Conservation (phyloP, 345 rosid species). For the Eucalyptus caleyi region DNA sequence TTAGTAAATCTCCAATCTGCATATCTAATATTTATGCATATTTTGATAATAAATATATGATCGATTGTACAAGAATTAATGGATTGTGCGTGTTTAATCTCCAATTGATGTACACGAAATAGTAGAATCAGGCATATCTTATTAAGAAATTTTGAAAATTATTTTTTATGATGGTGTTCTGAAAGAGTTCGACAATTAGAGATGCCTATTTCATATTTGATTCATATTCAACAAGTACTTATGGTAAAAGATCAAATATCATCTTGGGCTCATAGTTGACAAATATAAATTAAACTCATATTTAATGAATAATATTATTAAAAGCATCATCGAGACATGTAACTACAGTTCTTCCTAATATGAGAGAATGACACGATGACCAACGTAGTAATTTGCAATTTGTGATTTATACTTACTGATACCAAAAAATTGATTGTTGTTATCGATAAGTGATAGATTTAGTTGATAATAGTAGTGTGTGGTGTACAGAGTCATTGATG, state of each 20-base stretch:
- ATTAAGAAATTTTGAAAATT: background rate
- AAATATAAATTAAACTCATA: background rate
- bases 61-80: background rate
- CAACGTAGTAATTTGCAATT: background rate
- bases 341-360: background rate
- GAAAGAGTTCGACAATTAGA: background rate
- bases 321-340: background rate
- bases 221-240: background rate
- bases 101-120: background rate
- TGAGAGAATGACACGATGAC: background rate
- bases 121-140: background rate
- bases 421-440: background rate
- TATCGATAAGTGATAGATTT: background rate
- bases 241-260: background rate
- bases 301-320: background rate
- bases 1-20: background rate
- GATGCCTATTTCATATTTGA: background rate
- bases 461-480: background rate
- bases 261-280: background rate
- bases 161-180: background rate
- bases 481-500: background rate
- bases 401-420: background rate
- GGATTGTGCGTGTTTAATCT: background rate
- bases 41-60: background rate
- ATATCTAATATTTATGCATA: background rate